Base-by-base conservation (phyloP, 345 rosid genomes). In the Lepidium didymum region DNA sequence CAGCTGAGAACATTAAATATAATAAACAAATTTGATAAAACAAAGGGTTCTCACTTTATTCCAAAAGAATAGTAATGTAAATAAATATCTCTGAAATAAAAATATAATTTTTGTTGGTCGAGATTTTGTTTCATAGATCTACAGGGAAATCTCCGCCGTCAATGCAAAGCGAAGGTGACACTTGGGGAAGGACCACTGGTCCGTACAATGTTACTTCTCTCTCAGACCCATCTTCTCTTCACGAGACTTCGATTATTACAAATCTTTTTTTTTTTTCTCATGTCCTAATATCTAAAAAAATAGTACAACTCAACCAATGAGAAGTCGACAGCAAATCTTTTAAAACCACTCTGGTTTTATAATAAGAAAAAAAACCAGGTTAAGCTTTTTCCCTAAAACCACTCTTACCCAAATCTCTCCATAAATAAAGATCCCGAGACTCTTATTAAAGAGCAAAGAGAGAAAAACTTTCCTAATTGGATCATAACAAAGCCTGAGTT, bases 121-220 rank as follows among this genome's bases (percentile, higher is more conserved):
- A 64, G 72, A 76, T 70, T 65, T 49, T 16, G n/a, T 42, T 47
- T 43, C 65, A 29, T 41, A 64, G 43, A 66, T 60, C 72, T 43
- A 64, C 57, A 64, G 73, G 6, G 58, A 65, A 70, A 76, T 76
- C 76, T 76, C 76, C 79, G 79, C 79, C 79, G 79, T 76, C 79
- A 76, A 70, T 58, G 29, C 73, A 70, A 76, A 76, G 76, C 68
- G 47, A 76, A 65, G 76, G 68, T 71, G 80, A 76, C 80, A 71
- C 80, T 71, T 76, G 80, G 44, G 75, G 60, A 67, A 34, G 78
- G 74, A 46, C 78, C 78, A 58, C 3, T 21, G 33, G 74, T 71
- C 76, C 79, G 71, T 75, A 75, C 79, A 50, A 69, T 69, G 65
- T 47, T 61, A 54, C 74, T 40, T 69, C 59, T 63, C 43, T 14